A percentile compares a stretch with the other conserved stretches of the same genome.
phyloP scores from a whole-genome alignment of 2,329 filamentous ascomycete genomes.

The Sporothrix brunneoviolacea region DNA sequence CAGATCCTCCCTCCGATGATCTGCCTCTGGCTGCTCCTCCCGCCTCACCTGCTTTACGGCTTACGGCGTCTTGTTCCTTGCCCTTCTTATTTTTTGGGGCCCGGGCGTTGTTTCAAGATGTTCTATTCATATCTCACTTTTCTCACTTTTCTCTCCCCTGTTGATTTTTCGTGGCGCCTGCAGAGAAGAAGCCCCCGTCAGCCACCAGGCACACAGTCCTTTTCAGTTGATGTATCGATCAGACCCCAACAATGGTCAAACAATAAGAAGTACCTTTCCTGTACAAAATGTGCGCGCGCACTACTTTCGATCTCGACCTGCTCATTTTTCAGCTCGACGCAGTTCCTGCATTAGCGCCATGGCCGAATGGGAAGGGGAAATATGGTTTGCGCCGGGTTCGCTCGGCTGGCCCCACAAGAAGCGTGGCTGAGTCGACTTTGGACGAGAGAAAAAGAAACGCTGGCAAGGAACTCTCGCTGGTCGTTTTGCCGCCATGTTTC shows the following conservation, averaged over 20 bases:
- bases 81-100: no score
- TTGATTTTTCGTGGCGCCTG: no score
- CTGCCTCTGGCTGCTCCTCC: slow-evolving; percentile 1
- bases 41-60: not conserved
- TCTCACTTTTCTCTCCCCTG: no score
- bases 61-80: not conserved
- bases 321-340: no score
- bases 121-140: no score
- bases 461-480: no score
- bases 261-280: not conserved
- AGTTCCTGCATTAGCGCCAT: slow-evolving; percentile 6
- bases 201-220: not conserved
- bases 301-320: not conserved
- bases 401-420: not conserved
- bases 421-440: slow-evolving; percentile 5
- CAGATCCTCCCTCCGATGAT: not conserved
- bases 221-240: no score
- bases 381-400: no score
- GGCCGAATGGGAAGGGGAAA: not conserved
- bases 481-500: slow-evolving; percentile 10
- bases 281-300: not conserved
- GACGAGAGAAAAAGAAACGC: slow-evolving; percentile 5
- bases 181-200: no score
- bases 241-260: no score
- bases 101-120: no score